Conservation (phyloP, 768 basidiomycete genomes). For the Termitomyces sp. region DNA sequence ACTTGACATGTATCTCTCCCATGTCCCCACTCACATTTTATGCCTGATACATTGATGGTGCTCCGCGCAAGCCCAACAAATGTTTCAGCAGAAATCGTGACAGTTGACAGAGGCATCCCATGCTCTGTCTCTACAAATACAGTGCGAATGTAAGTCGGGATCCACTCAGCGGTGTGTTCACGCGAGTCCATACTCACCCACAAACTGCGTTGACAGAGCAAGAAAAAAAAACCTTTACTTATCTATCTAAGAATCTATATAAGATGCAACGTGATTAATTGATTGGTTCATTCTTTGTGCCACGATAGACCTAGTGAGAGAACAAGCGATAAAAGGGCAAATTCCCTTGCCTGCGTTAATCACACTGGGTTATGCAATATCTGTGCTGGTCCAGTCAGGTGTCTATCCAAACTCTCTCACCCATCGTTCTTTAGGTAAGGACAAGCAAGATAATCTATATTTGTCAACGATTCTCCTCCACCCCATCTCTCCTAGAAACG, state of each 20-base stretch:
- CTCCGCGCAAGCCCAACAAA: slow-evolving; percentile 10
- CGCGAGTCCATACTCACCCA: background rate
- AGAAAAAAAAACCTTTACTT: background rate
- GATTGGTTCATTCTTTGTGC: background rate
- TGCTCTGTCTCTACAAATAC: slow-evolving; percentile 3
- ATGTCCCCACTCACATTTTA: slow-evolving; percentile 17
- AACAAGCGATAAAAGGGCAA: no score
- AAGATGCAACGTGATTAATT: background rate
- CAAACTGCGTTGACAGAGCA: background rate
- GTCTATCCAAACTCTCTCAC: no score
- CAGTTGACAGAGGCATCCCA: slow-evolving; percentile 12
- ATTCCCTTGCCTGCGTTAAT: no score
- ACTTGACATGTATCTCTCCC: slow-evolving; percentile 12
- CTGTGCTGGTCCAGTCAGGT: no score
- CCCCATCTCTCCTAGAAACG: no score
- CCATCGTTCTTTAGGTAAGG: no score
- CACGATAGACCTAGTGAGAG: no score
- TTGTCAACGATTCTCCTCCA: no score
- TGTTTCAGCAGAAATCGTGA: slow-evolving; percentile 12
- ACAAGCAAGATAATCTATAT: no score
- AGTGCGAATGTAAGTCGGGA: slow-evolving; percentile 4
- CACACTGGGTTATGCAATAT: no score
- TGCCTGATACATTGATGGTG: slow-evolving; percentile 6
- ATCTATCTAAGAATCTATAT: slow-evolving; percentile 1
- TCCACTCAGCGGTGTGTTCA: slow-evolving; percentile 8